Evolutionary conservation across 2,329 filamentous ascomycete genomes (phyloP), one percentile per base, ranked within the genome.

Genomic region (Calonectria multiphialidica): DNA sequence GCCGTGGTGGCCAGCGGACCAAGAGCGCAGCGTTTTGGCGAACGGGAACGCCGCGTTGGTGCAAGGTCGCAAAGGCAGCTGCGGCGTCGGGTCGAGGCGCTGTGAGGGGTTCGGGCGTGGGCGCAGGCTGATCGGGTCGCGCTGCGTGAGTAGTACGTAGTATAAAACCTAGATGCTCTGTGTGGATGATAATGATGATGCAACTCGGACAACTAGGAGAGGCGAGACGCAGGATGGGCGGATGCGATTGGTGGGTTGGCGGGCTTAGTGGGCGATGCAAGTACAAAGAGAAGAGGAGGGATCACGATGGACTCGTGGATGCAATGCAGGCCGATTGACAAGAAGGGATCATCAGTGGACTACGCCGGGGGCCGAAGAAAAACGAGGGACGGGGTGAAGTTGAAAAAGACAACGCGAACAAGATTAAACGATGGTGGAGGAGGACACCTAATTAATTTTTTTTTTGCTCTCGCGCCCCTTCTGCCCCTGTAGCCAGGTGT

Each of bases 31-130:
- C 68, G 72, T 73, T 30, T 30, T 66, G 68, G 42, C 68, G 16
- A 70, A 65, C 37, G 25, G 66, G 45, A 53, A 50, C 50, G 50
- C 35, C 55, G 65, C 40, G 53, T 55, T 30, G 53, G 33, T 42
- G 53, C 53, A 59, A 25, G 30, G 40, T 53, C 45, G 55, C 21
- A 53, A 40, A 62, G n/a, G 63, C 35, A 23, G 16, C 53, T 37
- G 53, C 53, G 33, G 53, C 33, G 53, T 59, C 33, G 57, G 64
- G 40, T 63, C 63, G 49, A 68, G 72, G 68, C 74, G 75, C 76
- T 70, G 74, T 74, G 77, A 79, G 77, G 77, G 77, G 77, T 76
- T 78, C 63, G 73, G 76, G 63, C 70, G 71, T 73, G 57, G 70
- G 73, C 71, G 71, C 71, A 74, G 75, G 67, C 23, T 53, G 65